A percentile compares a stretch with the other conserved stretches of the same genome.
Evolutionary conservation across 768 basidiomycete genomes (phyloP).

Genomic region (Tephrocybe sp.): DNA sequence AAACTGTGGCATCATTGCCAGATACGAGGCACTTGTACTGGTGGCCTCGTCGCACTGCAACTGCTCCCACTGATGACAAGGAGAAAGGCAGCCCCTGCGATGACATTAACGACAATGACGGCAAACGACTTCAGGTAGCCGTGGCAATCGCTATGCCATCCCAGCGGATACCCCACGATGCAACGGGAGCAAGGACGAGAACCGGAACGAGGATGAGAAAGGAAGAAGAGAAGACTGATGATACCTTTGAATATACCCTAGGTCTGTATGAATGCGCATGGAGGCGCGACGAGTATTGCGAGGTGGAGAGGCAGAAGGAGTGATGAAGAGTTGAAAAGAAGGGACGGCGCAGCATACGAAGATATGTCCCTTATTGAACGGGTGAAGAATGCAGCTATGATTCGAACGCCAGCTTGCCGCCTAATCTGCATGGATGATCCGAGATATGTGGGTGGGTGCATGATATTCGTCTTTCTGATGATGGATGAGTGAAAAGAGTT

Average conservation of each 20-base stretch:
- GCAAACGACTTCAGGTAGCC: slow-evolving; percentile 12
- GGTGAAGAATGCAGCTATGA: background rate
- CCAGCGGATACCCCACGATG: slow-evolving; percentile 3
- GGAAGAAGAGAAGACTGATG: slow-evolving; percentile 9
- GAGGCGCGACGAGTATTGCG: slow-evolving; percentile 19
- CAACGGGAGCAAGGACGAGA: background rate
- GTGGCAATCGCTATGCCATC: slow-evolving; percentile 20
- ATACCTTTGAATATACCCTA: slow-evolving; percentile 29
- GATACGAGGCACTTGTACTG: background rate
- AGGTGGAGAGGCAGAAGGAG: background rate
- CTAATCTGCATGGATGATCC: background rate
- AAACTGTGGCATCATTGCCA: background rate
- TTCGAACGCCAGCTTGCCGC: background rate
- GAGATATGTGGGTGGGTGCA: background rate
- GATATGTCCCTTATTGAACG: background rate
- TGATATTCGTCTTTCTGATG: background rate
- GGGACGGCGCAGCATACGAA: background rate
- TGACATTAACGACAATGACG: background rate
- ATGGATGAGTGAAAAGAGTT: background rate
- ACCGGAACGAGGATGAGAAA: slow-evolving; percentile 7
- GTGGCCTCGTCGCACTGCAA: slow-evolving; percentile 3
- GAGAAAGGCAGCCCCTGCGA: background rate
- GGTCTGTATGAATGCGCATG: slow-evolving; percentile 36
- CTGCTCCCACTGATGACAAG: background rate
- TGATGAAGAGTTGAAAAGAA: background rate